These are phyloP conservation scores for Colletotrichum limetticola DNA, from an alignment of 2,329 filamentous ascomycete genomes.

Conservation along the genomic window DNA sequence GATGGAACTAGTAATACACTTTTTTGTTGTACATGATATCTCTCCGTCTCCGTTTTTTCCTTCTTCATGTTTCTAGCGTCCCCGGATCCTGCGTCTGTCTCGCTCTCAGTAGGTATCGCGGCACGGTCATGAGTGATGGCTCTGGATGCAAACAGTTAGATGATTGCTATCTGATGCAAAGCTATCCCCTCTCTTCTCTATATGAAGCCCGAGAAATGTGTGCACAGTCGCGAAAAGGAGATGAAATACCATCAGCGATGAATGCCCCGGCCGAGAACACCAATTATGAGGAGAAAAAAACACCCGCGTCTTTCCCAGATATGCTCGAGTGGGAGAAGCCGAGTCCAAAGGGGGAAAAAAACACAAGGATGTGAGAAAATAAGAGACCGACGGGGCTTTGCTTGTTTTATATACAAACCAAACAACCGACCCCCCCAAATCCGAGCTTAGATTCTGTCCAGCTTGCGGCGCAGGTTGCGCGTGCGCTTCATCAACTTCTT, in stretches of 20 bases:
- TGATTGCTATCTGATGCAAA: conserved; percentile 35
- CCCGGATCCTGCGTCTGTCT: neutral
- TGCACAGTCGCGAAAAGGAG: conserved; percentile 11
- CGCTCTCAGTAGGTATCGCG: neutral
- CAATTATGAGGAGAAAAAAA: conserved; percentile 25
- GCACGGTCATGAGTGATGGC: conserved; percentile 20
- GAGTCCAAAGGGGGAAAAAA: neutral
- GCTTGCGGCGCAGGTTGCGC: conserved; percentile 86
- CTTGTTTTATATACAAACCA: conserved; percentile 40
- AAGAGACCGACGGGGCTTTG: conserved; percentile 22
- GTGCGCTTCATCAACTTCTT: conserved; percentile 98
- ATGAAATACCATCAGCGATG: conserved; percentile 21
- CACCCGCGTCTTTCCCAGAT: conserved; percentile 29
- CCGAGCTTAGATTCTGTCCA: conserved; percentile 70
- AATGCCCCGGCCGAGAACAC: conserved; percentile 24
- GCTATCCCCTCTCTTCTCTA: conserved; percentile 26
- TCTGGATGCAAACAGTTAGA: conserved; percentile 28
- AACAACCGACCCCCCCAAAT: neutral
- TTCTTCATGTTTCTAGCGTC: neutral
- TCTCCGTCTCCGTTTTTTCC: neutral
- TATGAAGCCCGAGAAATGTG: conserved; percentile 24
- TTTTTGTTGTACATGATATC: conserved; percentile 32
- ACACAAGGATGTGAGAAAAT: conserved; percentile 14
- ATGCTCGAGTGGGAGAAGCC: conserved; percentile 28
- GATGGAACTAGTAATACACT: conserved; percentile 32